Evolutionary conservation across 2,329 filamentous ascomycete genomes (phyloP), one percentile per base, ranked within the genome.

Genomic region (Volutella citrinella): DNA sequence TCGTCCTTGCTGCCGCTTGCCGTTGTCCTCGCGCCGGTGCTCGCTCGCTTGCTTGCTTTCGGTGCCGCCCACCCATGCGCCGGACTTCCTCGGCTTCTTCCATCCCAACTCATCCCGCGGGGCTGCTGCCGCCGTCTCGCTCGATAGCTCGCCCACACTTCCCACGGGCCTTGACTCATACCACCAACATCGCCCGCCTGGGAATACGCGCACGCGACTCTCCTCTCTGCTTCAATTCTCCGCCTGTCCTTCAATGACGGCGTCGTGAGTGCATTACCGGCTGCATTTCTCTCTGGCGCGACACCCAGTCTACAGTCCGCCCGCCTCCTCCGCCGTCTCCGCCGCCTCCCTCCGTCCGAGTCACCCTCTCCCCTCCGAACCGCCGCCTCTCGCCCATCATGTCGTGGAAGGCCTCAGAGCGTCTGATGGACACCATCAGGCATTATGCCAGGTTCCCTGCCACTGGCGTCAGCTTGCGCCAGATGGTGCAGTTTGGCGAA

Each of bases 401-500:
- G 90, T 86, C 86, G 73, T 97, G 91, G 91, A 95, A 84, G 72
- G 84, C 83, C 62, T 85, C 86, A 45, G 85, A 90, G 65, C 78
- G 80, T 69, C 69, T 97, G 81, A 93, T 95, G 87, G 85, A 93
- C 55, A 95, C 86, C 72, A 96, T 96, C 82, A 82, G 84, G 66
- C 89, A 96, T 69, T 96, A 96, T 77, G 87, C 89, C 64, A 88
- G 82, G 66, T 98, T 97, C 66, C 93, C 93, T 48, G 93, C 93
- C 42, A 98, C 93, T 11, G 93, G 93, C 56, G 87, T 94, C 55
- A 96, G 90, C 61, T 75, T 98, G 65, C 80, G 93, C 63, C 93
- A 98, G 75, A 98, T 98, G 93, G 91, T 97, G 39, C 91, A 97
- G 65, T 97, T 97, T 64, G 91, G 91, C 59, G 89, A 95, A 70